Base-by-base conservation (phyloP, 805 yeast genomes). In the Metschnikowia gruessii region DNA sequence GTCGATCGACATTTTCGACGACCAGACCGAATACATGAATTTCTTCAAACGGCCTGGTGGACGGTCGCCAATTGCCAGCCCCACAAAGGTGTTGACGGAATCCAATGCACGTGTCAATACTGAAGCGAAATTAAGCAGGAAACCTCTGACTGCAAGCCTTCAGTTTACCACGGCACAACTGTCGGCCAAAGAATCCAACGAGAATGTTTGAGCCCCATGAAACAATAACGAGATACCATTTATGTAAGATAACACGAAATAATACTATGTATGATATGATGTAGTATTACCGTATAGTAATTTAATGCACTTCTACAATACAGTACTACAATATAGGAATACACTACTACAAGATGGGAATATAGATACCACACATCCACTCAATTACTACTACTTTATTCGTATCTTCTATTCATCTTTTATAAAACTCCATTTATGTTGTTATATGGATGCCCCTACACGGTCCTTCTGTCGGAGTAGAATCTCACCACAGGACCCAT, bases 401-500 rank as follows among this genome's bases (percentile, higher is more conserved):
- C n/a, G n/a, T n/a, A n/a, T n/a, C n/a, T n/a, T n/a, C n/a, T n/a
- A n/a, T n/a, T n/a, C n/a, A n/a, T n/a, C n/a, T n/a, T n/a, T n/a
- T n/a, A n/a, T n/a, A n/a, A n/a, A n/a, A n/a, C n/a, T n/a, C n/a
- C n/a, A n/a, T n/a, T n/a, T n/a, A n/a, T n/a, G n/a, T n/a, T n/a
- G n/a, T n/a, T n/a, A n/a, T n/a, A n/a, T n/a, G n/a, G n/a, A n/a
- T n/a, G n/a, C n/a, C n/a, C 6, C 46, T 65, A 87, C 29, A 88
- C 84, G 4, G 88, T 79, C 63, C 94, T 79, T 70, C 95, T 81
- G 68, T 92, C 98, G 36, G 89, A 80, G 66, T 90, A 75, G 65
- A 82, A 90, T 57, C 96, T 81, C 42, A 87, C 87, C 56, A 94
- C 83, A 36, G 96, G 87, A 11, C 96, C 96, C 61, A 85, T 83